Evolutionary conservation across 345 rosid species (phyloP), one percentile per base, ranked within the genome.

Genomic region (Turritis glabra): DNA sequence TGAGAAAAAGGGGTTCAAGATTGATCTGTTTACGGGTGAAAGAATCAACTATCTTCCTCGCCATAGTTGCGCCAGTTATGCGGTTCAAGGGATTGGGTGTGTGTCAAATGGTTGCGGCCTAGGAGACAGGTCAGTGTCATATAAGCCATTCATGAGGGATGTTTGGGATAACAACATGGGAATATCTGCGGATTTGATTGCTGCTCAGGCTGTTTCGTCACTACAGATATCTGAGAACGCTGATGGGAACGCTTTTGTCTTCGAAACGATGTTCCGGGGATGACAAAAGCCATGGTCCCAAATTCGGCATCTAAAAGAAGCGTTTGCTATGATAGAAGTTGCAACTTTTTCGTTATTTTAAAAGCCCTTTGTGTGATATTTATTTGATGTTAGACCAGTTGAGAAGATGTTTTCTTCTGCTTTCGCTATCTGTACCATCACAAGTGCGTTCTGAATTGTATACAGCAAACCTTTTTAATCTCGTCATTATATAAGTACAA

Each of bases 151-250:
- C 75, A 80, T 75, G 75, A 74, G 84, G 69, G 80, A 83, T 69
- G 58, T 70, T 13, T 72, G 74, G 80, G 82, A 75, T 82, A 88
- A 84, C 80, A 82, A 35, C 54, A 41, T 80, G 14, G 88, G 81
- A 63, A 63, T 84, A 52, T 85, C 97, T 0, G 87, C 84, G 9
- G 95, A 78, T 58, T 76, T 88, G 30, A 72, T 91, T 30, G 96
- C 95, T 9, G 95, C 97, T 25, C 93, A 86, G 69, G 97, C 92
- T 65, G 97, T 91, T 65, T 91, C 96, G 1, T 86, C 97, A 1
- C 90, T 91, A n/a, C 90, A 82, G 80, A 93, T 91, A 57, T 82
- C 85, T 37, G 96, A 93, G 32, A 84, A 84, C 50, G 5, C 22
- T 46, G 29, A 59, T 8, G 27, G 23, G 38, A 37, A 50, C 63